A percentile compares a stretch with the other conserved stretches of the same genome.
These are phyloP conservation scores for Phytophthora boehmeriae DNA, from an alignment of 352 stramenopile genomes.

Conservation along the genomic window DNA sequence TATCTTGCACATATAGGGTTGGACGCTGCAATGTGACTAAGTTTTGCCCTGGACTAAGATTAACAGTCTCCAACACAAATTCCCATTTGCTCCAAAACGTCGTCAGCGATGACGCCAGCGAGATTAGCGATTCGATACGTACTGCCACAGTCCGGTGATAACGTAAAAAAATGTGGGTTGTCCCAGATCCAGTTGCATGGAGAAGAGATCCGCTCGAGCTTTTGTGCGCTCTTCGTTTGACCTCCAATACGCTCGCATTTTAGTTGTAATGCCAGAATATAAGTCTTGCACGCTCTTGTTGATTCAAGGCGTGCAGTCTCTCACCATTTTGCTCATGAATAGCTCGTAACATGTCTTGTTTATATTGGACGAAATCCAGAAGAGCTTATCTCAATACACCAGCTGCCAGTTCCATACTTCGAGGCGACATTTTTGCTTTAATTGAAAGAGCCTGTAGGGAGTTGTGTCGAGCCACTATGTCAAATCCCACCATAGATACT, in stretches of 20 bases:
- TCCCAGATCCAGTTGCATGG: constrained; percentile 8
- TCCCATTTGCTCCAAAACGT: background rate
- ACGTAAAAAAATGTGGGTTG: constrained; percentile 15
- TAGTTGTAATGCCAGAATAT: constrained; percentile 1
- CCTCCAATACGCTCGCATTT: constrained; percentile 10
- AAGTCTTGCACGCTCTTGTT: background rate
- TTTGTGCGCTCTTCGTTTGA: constrained; percentile 9
- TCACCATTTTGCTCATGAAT: background rate
- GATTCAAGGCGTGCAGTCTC: background rate
- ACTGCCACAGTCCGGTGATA: background rate
- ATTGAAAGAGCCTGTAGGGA: constrained; percentile 7
- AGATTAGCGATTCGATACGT: constrained; percentile 10
- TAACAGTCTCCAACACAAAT: background rate
- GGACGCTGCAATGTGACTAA: background rate
- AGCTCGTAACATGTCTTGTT: background rate
- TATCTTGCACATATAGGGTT: constrained; percentile 11
- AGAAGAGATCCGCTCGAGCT: constrained; percentile 7
- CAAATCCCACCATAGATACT: constrained; percentile 7
- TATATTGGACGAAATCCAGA: background rate
- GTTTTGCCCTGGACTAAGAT: background rate
- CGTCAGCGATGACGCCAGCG: background rate
- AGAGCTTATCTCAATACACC: background rate
- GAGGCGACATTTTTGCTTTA: background rate
- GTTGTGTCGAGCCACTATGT: constrained; percentile 2
- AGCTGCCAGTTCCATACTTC: background rate